Percentiles rank a stretch among this genome's conserved stretches.
phyloP scores from a whole-genome alignment of 805 yeast genomes.

The Metschnikowia drakensbergensis region DNA sequence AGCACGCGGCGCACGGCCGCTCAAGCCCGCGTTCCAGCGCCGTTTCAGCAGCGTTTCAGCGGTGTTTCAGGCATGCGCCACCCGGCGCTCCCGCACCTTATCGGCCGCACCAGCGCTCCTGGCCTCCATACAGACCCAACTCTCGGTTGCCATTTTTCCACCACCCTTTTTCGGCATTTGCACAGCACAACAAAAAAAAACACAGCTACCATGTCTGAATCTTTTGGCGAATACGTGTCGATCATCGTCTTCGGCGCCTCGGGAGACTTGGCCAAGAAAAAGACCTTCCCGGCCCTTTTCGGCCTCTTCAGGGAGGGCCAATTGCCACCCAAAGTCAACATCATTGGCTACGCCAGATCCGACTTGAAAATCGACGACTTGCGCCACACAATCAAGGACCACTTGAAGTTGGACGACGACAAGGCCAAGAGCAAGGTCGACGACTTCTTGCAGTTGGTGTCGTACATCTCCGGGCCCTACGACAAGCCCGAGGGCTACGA shows the following conservation, averaged over 20 bases:
- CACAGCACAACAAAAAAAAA: neutral
- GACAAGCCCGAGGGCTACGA: slow-evolving; percentile 75
- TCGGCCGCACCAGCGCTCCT: neutral
- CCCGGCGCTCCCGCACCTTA: neutral
- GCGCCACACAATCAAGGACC: slow-evolving; percentile 59
- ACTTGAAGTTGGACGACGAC: slow-evolving; percentile 52
- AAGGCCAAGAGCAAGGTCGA: slow-evolving; percentile 42
- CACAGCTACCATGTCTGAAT: slow-evolving; percentile 21
- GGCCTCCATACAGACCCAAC: neutral
- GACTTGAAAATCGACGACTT: slow-evolving; percentile 64
- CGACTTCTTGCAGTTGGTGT: slow-evolving; percentile 60
- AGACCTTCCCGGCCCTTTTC: slow-evolving; percentile 84
- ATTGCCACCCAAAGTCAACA: slow-evolving; percentile 63
- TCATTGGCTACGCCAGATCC: slow-evolving; percentile 92
- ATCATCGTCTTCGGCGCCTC: slow-evolving; percentile 91
- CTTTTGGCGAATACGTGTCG: slow-evolving; percentile 63
- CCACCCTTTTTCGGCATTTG: slow-evolving; percentile 1
- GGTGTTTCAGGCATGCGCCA: too few relatives aligned
- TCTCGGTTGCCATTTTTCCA: neutral
- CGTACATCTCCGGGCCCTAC: slow-evolving; percentile 76
- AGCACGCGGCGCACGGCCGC: too few relatives aligned
- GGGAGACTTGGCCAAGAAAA: slow-evolving; percentile 93
- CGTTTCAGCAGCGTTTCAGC: too few relatives aligned
- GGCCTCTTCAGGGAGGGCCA: slow-evolving; percentile 66
- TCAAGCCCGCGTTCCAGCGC: too few relatives aligned